Base-by-base conservation (phyloP, 2,329 filamentous ascomycete genomes). In the Epichloe uncinata region DNA sequence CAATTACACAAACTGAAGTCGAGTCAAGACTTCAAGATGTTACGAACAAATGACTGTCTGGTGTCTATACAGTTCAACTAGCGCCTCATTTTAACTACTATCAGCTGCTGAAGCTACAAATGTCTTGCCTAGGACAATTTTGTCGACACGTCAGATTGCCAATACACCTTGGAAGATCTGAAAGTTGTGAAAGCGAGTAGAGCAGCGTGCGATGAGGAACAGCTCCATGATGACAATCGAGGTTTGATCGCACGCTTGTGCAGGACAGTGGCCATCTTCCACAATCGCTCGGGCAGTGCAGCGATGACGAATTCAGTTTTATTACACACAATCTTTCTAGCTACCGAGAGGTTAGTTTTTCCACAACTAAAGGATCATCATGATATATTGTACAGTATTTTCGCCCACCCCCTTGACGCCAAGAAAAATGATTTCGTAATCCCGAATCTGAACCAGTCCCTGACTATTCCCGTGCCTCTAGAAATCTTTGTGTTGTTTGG, bases 41-140 rank as follows among this genome's bases (percentile, higher is more conserved):
- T 38, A 50, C 44, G 48, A 50, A 45, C 42, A 48, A 37, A 45
- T 52, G 36, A 48, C 30, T 30, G 45, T 45, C 43, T 38, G 42
- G 45, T 46, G 51, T 50, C 48, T 45, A 47, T 50, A 22, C 49
- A 45, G 13, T 30, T 37, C 50, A 50, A 50, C 44, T 42, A 46
- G 51, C 51, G 51, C 46, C 42, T 51, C 33, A 42, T 48, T 37
- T 48, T 48, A 37, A 45, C 26, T 45, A 36, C 37, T 18, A 45
- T n/a, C 34, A 45, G 46, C 42, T 42, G 20, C 46, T 13, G 36
- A 30, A 35, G 36, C 42, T 34, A 22, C 18, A 33, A 41, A 18
- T 36, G 30, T 18, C 41, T 33, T 47, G 37, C 41, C 26, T 33
- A 36, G 16, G 30, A 40, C 30, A 16, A 6, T 42, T 12, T 34